Evolutionary conservation across 257 asterid genomes (phyloP).

Genomic region (Salvia splendens): DNA sequence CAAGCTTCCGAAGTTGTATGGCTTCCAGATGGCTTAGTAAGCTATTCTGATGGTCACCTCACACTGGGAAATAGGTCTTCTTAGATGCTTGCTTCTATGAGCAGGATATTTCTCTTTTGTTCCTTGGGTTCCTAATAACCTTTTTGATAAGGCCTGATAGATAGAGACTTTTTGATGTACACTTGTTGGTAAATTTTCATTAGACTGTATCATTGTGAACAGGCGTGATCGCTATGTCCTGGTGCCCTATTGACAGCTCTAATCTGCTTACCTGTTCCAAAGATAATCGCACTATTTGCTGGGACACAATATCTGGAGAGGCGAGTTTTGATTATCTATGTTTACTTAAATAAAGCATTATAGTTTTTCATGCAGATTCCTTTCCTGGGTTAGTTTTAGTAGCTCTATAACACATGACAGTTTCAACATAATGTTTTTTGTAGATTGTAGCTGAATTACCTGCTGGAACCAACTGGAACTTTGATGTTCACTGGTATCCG

Average conservation of each 20-base stretch:
- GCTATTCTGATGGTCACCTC: conserved; percentile 5
- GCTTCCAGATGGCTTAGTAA: background rate
- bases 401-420: conserved; percentile 2
- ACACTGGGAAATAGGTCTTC: background rate
- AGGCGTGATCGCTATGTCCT: conserved; percentile 98
- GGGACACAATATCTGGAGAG: conserved; percentile 91
- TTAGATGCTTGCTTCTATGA: conserved; percentile 19
- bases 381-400: conserved; percentile 3
- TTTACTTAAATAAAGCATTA: background rate
- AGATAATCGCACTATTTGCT: conserved; percentile 98
- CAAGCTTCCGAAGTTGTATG: conserved; percentile 6
- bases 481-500: conserved; percentile 93
- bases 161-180: background rate
- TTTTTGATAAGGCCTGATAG: background rate
- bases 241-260: conserved; percentile 96
- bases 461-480: conserved; percentile 96
- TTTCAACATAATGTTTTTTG: conserved; percentile 25
- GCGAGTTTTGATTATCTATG: conserved; percentile 42
- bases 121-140: background rate
- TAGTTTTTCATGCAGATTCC: conserved; percentile 19
- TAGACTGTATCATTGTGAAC: conserved; percentile 32
- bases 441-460: conserved; percentile 96
- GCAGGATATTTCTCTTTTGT: conserved; percentile 16
- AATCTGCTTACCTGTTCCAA: conserved; percentile 96
- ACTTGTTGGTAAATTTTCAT: conserved; percentile 6